These are phyloP conservation scores for Biscogniauxia mediterranea DNA, from an alignment of 2,329 filamentous ascomycete species.

Conservation along the genomic window DNA sequence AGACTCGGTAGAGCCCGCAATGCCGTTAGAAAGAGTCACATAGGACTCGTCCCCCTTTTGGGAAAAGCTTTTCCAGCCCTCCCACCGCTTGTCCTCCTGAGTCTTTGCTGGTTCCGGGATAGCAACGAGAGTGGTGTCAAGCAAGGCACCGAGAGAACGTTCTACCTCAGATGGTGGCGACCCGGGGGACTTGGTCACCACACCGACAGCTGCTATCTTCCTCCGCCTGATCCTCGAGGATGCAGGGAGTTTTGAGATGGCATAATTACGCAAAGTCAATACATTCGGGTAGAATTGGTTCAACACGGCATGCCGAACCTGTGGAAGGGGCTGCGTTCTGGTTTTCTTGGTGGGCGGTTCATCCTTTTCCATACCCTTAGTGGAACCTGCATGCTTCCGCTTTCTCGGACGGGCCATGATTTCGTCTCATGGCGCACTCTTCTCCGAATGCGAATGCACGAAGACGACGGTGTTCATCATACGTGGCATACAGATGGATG, in stretches of 20 bases:
- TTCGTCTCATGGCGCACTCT: slow-evolving; percentile 8
- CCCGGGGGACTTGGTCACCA: slow-evolving; percentile 16
- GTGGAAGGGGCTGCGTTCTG: slow-evolving; percentile 6
- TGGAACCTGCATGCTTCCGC: slow-evolving; percentile 20
- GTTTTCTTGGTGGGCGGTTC: slow-evolving; percentile 19
- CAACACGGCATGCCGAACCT: slow-evolving; percentile 60
- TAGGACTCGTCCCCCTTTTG: slow-evolving; percentile 60
- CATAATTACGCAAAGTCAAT: slow-evolving; percentile 66
- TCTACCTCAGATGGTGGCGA: slow-evolving; percentile 35
- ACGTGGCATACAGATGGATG: not conserved
- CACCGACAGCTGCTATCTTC: slow-evolving; percentile 51
- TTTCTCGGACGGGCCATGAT: slow-evolving; percentile 29
- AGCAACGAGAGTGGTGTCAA: slow-evolving; percentile 71
- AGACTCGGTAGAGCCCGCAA: slow-evolving; percentile 45
- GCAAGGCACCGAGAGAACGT: slow-evolving; percentile 50
- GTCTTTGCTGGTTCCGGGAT: slow-evolving; percentile 35
- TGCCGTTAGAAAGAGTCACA: slow-evolving; percentile 50
- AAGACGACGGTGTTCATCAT: not conserved
- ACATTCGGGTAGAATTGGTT: slow-evolving; percentile 66
- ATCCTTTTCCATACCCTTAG: slow-evolving; percentile 8
- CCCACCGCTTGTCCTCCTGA: slow-evolving; percentile 42
- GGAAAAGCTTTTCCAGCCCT: slow-evolving; percentile 60
- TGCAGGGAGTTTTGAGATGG: slow-evolving; percentile 63
- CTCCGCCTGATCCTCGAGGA: slow-evolving; percentile 62
- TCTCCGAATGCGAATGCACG: slow-evolving; percentile 2